phyloP scores from a whole-genome alignment of 2,329 filamentous ascomycete species.

The Colletotrichum gloeosporioides region DNA sequence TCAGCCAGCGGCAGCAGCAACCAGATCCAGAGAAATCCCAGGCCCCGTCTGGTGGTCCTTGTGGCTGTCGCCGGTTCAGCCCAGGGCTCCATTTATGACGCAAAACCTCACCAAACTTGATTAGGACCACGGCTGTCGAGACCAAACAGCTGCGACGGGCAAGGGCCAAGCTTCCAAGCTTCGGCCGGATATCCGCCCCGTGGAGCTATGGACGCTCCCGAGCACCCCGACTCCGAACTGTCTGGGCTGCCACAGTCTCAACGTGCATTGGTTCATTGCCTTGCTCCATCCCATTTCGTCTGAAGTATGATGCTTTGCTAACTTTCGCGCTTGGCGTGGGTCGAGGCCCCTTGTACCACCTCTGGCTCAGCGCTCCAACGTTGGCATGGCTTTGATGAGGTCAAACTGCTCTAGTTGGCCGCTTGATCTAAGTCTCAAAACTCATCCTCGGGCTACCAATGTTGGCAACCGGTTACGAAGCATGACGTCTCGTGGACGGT shows the following conservation, averaged over 20 bases:
- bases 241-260: neutral
- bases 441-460: neutral
- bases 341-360: neutral
- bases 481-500: neutral
- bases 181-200: conserved; percentile 11
- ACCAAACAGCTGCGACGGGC: neutral
- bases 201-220: conserved; percentile 2
- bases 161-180: conserved; percentile 2
- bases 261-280: neutral
- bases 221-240: conserved; percentile 2
- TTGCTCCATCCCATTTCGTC: neutral
- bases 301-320: neutral
- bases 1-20: neutral
- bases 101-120: neutral
- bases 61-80: neutral
- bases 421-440: neutral
- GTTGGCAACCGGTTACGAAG: neutral
- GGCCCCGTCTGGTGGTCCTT: neutral
- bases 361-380: neutral
- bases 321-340: neutral
- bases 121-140: neutral
- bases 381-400: neutral
- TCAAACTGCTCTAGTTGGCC: neutral
- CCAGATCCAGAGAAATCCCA: neutral
- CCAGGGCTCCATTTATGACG: neutral